Evolutionary conservation across 2,329 filamentous ascomycete genomes (phyloP), one percentile per base, ranked within the genome.

Genomic region (Diaporthe vexans): DNA sequence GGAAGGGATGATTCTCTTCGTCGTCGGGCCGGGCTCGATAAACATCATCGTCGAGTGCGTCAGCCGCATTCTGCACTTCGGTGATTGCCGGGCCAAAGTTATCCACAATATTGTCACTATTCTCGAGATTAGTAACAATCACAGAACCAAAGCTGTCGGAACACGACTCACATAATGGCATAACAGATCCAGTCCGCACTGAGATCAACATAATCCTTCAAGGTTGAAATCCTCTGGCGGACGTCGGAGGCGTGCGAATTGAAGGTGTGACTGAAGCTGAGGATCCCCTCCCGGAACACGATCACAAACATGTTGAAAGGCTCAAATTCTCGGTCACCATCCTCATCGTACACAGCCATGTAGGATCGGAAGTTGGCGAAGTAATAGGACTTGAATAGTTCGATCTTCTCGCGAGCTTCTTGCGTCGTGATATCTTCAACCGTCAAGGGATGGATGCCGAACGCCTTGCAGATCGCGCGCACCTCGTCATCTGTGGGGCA

Each of bases 131-230:
- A 76, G 73, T 19, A 43, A 37, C 3, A 24, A 26, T 48, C 19
- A 11, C 35, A 21, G 9, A 63, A 63, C 17, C 33, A 71, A 19
- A 10, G 46, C 7, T 2, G 19, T 19, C 26, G 52, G 7, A 21
- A 52, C 1, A 72, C 37, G 37, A 86, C 92, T 88, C 87, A 95
- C 93, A 99, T 98, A 81, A 99, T 89, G 57, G 97, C 97, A 82
- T 99, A 99, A 87, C 97, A 99, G 79, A 98, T 97, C 96, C 97
- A 99, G 84, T 99, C 97, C 78, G 95, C 95, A 81, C 95, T 97
- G 52, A 99, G 89, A 76, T 95, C 93, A 79, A 98, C 94, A 81
- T 98, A 98, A 81, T 99, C 97, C 81, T 97, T 96, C 73, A 99
- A 88, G 78, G 95, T 94, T 33, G 94, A 93, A 79, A 99, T 98